Evolutionary conservation across 768 basidiomycete genomes (phyloP).

Genomic region (Imleria badia): DNA sequence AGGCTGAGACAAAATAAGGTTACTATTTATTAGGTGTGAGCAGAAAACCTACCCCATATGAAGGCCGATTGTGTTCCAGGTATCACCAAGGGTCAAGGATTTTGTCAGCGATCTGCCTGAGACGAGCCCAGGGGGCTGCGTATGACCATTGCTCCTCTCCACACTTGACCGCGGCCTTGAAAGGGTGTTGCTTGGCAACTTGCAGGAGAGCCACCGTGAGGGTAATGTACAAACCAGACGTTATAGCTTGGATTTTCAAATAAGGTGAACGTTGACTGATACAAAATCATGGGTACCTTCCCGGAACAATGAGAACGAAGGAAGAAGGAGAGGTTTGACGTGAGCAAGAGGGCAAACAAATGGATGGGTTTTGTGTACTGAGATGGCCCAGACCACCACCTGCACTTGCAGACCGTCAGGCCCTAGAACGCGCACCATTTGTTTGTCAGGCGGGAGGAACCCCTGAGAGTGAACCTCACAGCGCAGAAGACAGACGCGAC

Average conservation of each 20-base stretch:
- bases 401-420: slow-evolving; percentile 46
- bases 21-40: background rate
- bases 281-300: slow-evolving; percentile 15
- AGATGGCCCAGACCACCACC: slow-evolving; percentile 46
- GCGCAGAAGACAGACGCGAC: slow-evolving; percentile 47
- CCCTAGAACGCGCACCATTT: slow-evolving; percentile 18
- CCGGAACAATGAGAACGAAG: slow-evolving; percentile 13
- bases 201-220: slow-evolving; percentile 33
- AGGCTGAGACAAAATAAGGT: slow-evolving; percentile 14
- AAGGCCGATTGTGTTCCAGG: slow-evolving; percentile 25
- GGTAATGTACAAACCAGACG: slow-evolving; percentile 20
- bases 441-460: background rate
- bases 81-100: slow-evolving; percentile 15
- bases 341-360: background rate
- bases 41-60: slow-evolving; percentile 22
- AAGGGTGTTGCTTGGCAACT: slow-evolving; percentile 29
- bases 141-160: slow-evolving; percentile 28
- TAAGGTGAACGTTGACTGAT: slow-evolving; percentile 4
- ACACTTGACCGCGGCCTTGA: slow-evolving; percentile 18
- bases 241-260: background rate
- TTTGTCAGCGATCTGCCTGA: slow-evolving; percentile 25
- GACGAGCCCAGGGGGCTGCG: slow-evolving; percentile 33
- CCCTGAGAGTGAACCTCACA: slow-evolving; percentile 15
- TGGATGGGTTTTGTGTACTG: slow-evolving; percentile 9
- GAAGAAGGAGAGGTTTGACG: slow-evolving; percentile 1